Conservation (phyloP, 2,329 filamentous ascomycete species). For the Ceratocystiopsis sp. region DNA sequence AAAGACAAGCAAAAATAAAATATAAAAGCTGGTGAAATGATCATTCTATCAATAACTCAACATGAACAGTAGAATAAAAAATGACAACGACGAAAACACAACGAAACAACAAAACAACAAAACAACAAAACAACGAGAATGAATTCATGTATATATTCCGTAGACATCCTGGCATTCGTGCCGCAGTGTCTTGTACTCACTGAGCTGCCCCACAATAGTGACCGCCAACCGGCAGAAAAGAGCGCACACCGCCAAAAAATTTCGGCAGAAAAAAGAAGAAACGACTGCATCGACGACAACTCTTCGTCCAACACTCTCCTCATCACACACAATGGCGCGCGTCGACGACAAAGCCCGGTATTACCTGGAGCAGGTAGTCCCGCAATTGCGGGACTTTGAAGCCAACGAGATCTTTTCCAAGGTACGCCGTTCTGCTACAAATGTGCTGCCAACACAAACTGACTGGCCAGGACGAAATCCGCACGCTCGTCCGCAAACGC, state of each 20-base stretch:
- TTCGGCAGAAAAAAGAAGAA: conserved; percentile 2
- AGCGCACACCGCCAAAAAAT: conserved; percentile 5
- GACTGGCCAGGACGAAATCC: conserved; percentile 59
- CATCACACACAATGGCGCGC: conserved; percentile 47
- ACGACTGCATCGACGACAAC: not conserved
- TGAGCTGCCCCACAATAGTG: too few species aligned
- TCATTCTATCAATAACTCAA: too few species aligned
- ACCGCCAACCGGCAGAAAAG: not conserved
- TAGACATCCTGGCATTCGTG: too few species aligned
- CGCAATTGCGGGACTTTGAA: conserved; percentile 83
- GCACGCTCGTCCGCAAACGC: conserved; percentile 71
- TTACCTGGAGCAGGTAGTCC: conserved; percentile 81
- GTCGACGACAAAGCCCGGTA: conserved; percentile 90
- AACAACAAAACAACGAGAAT: too few species aligned
- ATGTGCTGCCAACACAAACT: not conserved
- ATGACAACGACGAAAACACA: too few species aligned
- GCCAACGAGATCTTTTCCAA: conserved; percentile 79
- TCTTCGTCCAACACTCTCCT: not conserved
- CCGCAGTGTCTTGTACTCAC: too few species aligned
- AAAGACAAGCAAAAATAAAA: too few species aligned
- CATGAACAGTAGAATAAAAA: too few species aligned
- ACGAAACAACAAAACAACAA: too few species aligned
- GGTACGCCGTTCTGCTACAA: conserved; percentile 23
- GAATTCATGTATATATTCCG: too few species aligned
- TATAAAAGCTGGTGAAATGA: too few species aligned